Evolutionary conservation across 2,329 filamentous ascomycete genomes (phyloP).

Genomic region (Trichoderma sp.): DNA sequence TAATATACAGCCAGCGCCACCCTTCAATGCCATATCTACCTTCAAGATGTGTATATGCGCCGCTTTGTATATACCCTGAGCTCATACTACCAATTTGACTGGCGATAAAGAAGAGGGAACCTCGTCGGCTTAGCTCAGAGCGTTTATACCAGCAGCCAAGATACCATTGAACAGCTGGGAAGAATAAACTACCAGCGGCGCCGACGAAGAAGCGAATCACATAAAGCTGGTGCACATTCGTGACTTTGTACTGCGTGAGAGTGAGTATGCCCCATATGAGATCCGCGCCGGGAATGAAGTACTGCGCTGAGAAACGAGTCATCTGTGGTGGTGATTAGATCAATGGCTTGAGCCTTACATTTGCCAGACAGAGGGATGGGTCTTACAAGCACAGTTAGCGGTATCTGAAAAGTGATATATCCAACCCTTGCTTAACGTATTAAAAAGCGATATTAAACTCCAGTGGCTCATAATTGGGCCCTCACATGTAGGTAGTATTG

Average conservation of each 20-base stretch:
- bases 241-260: slow-evolving; percentile 32
- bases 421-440: slow-evolving; percentile 25
- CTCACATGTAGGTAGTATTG: slow-evolving; percentile 40
- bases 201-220: slow-evolving; percentile 49
- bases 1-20: slow-evolving; percentile 53
- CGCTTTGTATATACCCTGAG: slow-evolving; percentile 49
- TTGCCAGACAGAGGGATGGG: too few species aligned
- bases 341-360: background rate
- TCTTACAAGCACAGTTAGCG: slow-evolving; percentile 29
- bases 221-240: slow-evolving; percentile 43
- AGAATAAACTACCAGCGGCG: slow-evolving; percentile 40
- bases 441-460: background rate
- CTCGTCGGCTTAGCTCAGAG: slow-evolving; percentile 43
- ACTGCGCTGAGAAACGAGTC: slow-evolving; percentile 33
- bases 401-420: slow-evolving; percentile 31
- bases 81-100: slow-evolving; percentile 50
- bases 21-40: slow-evolving; percentile 43
- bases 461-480: background rate
- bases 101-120: slow-evolving; percentile 48
- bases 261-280: slow-evolving; percentile 36
- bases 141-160: slow-evolving; percentile 50
- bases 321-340: slow-evolving; percentile 27
- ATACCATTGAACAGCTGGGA: slow-evolving; percentile 43
- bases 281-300: slow-evolving; percentile 41
- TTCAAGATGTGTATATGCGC: slow-evolving; percentile 45